Evolutionary conservation across 2,329 filamentous ascomycete genomes (phyloP).

Genomic region (Beauveria pseudobassiana): DNA sequence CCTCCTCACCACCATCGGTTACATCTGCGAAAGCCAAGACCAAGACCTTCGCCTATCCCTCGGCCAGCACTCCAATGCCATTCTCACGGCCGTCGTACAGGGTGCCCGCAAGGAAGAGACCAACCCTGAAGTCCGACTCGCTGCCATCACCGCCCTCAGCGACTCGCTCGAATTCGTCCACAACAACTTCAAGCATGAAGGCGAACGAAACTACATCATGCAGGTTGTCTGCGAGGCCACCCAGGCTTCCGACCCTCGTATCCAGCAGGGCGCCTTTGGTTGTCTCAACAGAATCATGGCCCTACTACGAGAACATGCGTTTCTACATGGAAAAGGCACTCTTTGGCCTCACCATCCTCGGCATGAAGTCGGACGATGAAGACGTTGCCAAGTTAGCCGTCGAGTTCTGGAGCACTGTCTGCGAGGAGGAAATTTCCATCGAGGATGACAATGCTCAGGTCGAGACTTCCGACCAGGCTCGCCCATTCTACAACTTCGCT

Average conservation of each 20-base stretch:
- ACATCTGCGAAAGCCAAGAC: constrained; percentile 95
- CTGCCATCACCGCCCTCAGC: constrained; percentile 87
- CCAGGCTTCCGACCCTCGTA: constrained; percentile 81
- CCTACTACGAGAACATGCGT: constrained; percentile 98
- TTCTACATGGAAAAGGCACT: constrained; percentile 99
- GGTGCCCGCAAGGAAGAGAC: constrained; percentile 94
- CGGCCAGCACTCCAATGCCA: constrained; percentile 87
- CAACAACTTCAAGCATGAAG: constrained; percentile 98
- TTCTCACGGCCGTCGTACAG: constrained; percentile 94
- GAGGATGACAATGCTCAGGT: constrained; percentile 84
- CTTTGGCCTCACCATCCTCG: constrained; percentile 92
- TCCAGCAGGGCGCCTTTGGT: constrained; percentile 93
- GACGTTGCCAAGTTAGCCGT: constrained; percentile 97
- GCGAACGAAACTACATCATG: constrained; percentile 99
- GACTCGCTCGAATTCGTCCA: constrained; percentile 97
- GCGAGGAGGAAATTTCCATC: constrained; percentile 95
- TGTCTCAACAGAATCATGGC: constrained; percentile 98
- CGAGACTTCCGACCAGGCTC: constrained; percentile 74
- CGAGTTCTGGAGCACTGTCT: constrained; percentile 99
- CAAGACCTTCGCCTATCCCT: constrained; percentile 73
- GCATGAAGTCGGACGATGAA: constrained; percentile 97
- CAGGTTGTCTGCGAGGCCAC: constrained; percentile 99
- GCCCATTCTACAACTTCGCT: constrained; percentile 93
- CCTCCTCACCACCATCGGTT: constrained; percentile 96
- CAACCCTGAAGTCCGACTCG: constrained; percentile 82